These are phyloP conservation scores for Heliosperma pusillum DNA, from an alignment of 148 eudicot genomes.

Conservation along the genomic window DNA sequence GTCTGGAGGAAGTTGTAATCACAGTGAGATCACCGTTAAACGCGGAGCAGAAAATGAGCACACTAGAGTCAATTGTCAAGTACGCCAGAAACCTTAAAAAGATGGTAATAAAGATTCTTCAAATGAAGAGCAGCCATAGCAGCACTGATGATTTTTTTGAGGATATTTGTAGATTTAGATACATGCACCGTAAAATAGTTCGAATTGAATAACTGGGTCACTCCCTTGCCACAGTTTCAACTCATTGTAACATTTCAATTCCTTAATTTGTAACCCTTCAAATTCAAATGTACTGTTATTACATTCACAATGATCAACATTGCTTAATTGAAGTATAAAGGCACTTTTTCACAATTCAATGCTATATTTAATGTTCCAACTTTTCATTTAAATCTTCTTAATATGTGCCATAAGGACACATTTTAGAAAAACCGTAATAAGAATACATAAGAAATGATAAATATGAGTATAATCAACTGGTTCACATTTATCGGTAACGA, in stretches of 20 bases:
- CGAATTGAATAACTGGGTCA: slow-evolving; percentile 48
- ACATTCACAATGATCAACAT: slow-evolving; percentile 4
- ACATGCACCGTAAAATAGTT: slow-evolving; percentile 59
- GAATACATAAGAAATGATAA: no score
- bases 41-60: slow-evolving; percentile 93
- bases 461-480: no score
- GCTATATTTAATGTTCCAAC: no score
- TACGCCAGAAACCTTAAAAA: slow-evolving; percentile 60
- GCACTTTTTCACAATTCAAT: no score
- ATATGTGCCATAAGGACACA: no score
- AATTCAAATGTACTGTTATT: slow-evolving; percentile 13
- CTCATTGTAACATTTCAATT: slow-evolving; percentile 18
- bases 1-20: slow-evolving; percentile 66
- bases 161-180: slow-evolving; percentile 70
- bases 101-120: slow-evolving; percentile 77
- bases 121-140: slow-evolving; percentile 91
- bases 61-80: slow-evolving; percentile 78
- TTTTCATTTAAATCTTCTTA: no score
- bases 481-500: no score
- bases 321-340: neutral
- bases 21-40: slow-evolving; percentile 90
- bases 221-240: neutral
- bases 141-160: slow-evolving; percentile 92
- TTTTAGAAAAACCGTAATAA: no score
- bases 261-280: neutral